Evolutionary conservation across 371 early-diverging fungal genomes (phyloP), one percentile per base, ranked within the genome.

Genomic region (Parasitella parasitica): DNA sequence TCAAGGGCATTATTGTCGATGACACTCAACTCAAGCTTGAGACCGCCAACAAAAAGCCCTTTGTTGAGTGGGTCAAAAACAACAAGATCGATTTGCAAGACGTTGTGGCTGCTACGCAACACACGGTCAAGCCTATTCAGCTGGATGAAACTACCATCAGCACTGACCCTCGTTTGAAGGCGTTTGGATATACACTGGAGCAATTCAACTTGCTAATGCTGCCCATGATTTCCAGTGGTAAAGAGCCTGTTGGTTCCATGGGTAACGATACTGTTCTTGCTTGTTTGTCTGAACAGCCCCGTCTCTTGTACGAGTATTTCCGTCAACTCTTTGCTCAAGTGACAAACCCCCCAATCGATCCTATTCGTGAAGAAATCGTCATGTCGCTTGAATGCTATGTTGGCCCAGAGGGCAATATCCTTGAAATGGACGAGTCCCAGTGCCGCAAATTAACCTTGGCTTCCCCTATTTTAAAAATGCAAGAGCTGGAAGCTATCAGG

Each of bases 211-310:
- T 94, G 66, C 67, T 98, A n/a, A 78, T 97, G 50, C 63, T 87
- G 32, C 97, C 97, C 8, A 95, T 98, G 96, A 71, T 83, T 11
- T 70, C 67, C 6, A 85, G 88, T 50, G 97, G 96, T 36, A 96
- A 97, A 75, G 98, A 98, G 72, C 90, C 97, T 18, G 84, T 97
- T 24, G 98, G 98, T 9, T 96, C 97, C 26, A 98, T 97, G 98
- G 98, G 98, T 66, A 94, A 93, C 71, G 98, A 98, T 74, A 85
- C 91, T 11, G 91, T 95, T 6, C 84, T 98, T 24, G 97, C 98
- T 4, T 98, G 97, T 79, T 73, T 98, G 34, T 88, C 95, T 16
- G 80, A 81, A 22, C 85, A 93, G 61, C 96, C 97, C 15, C 91
- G 95, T 39, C 85, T 93, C 49, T 80, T 94, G 51, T 97, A 90